Evolutionary conservation across 164 flowering plant genomes (phyloP), one percentile per base, ranked within the genome.

Genomic region (Vitis vinifera): DNA sequence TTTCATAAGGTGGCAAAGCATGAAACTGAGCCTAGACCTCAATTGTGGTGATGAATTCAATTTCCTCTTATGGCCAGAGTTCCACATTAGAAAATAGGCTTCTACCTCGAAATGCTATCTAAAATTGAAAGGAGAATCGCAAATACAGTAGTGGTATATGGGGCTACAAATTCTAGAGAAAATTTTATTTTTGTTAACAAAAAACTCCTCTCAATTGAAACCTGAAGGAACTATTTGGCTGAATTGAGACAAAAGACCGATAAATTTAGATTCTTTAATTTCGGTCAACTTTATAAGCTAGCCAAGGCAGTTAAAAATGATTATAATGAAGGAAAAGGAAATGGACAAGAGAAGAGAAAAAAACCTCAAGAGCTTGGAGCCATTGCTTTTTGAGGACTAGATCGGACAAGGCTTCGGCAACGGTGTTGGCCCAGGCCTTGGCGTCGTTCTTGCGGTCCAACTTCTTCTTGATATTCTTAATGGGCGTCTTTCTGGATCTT

Each of bases 381-480:
- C 98, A 93, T 59, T 84, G 93, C 74, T 88, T 93, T 67, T 87
- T 89, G 68, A 69, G 73, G 72, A 95, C 89, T 58, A 58, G 73
- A 23, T 90, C 91, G 16, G 91, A 79, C 51, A 95, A 72, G 65
- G 89, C 66, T 77, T 95, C 97, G 10, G 98, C 87, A 37, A 93
- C 95, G n/a, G 98, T 95, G 69, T 57, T 75, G 55, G 59, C 97
- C 99, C 98, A 95, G 1, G 86, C 98, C 65, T 80, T 87, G 62
- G 92, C 90, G 6, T 80, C 80, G 44, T 70, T 65, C 79, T 75
- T 91, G 30, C 81, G 74, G 29, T 93, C 97, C 31, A 86, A 51
- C 68, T 86, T 93, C 89, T 93, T 93, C 87, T 91, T 91, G 59
- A 88, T 12, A 68, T 90, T 93, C 83, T 91, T 95, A 3, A 90